Evolutionary conservation across 306 rosid genomes (phyloP).

Genomic region (Sicyos baderoa): DNA sequence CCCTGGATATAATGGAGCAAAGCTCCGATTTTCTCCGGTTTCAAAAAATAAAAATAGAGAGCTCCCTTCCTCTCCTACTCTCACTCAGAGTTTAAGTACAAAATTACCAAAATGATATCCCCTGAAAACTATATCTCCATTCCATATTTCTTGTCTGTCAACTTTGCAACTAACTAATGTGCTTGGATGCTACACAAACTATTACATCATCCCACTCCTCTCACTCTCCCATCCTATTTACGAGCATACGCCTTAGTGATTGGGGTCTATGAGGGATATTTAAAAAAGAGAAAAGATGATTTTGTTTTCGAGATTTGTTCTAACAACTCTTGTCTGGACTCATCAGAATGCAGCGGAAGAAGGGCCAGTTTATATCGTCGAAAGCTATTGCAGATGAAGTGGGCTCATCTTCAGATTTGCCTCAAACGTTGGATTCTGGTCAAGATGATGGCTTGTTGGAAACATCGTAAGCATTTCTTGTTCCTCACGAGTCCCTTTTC

Average conservation of each 20-base stretch:
- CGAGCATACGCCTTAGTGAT: not conserved
- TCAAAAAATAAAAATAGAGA: too few relatives aligned
- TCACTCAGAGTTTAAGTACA: not conserved
- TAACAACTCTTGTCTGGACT: slow-evolving; percentile 6
- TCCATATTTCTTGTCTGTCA: not conserved
- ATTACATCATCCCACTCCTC: not conserved
- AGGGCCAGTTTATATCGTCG: slow-evolving; percentile 47
- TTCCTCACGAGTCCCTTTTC: not conserved
- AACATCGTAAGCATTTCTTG: slow-evolving; percentile 32
- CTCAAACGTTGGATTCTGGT: slow-evolving; percentile 31
- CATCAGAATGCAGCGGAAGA: slow-evolving; percentile 54
- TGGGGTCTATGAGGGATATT: not conserved
- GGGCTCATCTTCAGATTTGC: slow-evolving; percentile 29
- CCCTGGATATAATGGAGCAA: too few relatives aligned
- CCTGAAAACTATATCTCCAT: not conserved
- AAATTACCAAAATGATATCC: not conserved
- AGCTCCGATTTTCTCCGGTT: too few relatives aligned
- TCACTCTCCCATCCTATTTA: not conserved
- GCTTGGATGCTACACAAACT: not conserved
- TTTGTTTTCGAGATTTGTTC: slow-evolving; percentile 6
- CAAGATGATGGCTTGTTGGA: slow-evolving; percentile 45
- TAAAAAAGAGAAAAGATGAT: not conserved
- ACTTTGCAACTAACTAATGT: not conserved
- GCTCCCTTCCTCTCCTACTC: not conserved
- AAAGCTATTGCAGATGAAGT: slow-evolving; percentile 36